Base-by-base conservation (phyloP, 768 basidiomycete species). In the button mushroom (Agaricus bisporus) region DNA sequence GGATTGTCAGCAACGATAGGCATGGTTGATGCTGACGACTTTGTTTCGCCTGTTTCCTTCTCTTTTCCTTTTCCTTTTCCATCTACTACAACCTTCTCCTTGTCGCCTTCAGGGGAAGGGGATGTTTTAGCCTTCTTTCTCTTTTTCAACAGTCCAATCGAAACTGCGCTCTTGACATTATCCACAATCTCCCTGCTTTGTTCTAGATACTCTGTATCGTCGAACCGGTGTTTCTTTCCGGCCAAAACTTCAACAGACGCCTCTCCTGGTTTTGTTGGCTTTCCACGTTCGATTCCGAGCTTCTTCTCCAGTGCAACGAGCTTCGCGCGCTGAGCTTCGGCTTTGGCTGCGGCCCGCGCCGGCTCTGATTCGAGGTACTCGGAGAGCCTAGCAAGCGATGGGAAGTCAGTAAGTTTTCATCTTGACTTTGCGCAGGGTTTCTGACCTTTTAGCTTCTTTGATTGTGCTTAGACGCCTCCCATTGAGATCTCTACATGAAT, bases 381-480 rank as follows among this genome's bases (percentile, higher is more conserved):
- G 0, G 88, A 89, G 39, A 95, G 71, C 60, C 91, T 95, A 59
- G 14, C 50, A 45, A 26, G 26, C 44, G 41, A 25, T 6, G 43
- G 38, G 1, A 54, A 8, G 32, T 32, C 32, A 26, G 37, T 20
- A 47, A 36, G 4, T 47, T 44, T 41, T 20, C 9, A 49, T 17
- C 41, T 38, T 5, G 39, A 53, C 56, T 38, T 14, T 5, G 29
- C 35, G 32, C 32, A 32, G 12, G 5, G n/a, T 2, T 18, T 72
- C 82, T 46, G 60, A 93, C 94, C 86, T 88, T 68, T 97, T 91
- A 0, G 95, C 97, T 61, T 98, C 94, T 69, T 98, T 97, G 64
- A 99, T 83, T 0, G 95, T 97, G 62, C 90, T 91, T 25, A 99
- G 73, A 57, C 94, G 75, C 47, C 95, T 73, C 1, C 95, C 95